Evolutionary conservation across 2,329 filamentous ascomycete species (phyloP), one percentile per base, ranked within the genome.

Genomic region (Fusarium cyanostomum): DNA sequence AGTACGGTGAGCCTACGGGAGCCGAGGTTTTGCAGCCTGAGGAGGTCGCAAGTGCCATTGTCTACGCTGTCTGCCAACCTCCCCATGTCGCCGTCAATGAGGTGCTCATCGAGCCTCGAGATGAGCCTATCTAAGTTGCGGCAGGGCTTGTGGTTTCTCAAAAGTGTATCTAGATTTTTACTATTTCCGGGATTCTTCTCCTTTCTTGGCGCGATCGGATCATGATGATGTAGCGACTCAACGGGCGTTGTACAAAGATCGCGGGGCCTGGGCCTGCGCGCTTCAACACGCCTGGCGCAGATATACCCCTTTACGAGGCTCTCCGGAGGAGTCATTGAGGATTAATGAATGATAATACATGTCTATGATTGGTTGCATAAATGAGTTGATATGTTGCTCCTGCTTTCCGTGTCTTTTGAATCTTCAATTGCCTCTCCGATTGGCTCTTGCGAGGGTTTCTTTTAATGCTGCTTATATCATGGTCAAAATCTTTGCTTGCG

Each of bases 51-150:
- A 82, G 80, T 10, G 84, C 89, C 10, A 92, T 94, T 70, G 81
- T 93, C 5, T 93, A 89, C 75, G 91, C 91, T 1, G 78, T 94
- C 15, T 84, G 84, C 59, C 90, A 93, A 80, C 90, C 91, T 0
- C 81, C 85, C 51, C 88, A 94, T 77, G 90, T 94, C 38, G 86
- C 89, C 35, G 88, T 94, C 2, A 94, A 94, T 66, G 91, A 94
- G 79, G 83, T 94, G 5, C 74, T 94, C 73, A 90, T 94, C 72
- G 90, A 92, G 79, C 90, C 90, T 12, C 80, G 90, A 41, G 90
- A 92, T 67, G 90, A 92, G 78, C 90, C 90, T 10, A 91, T 91
- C 60, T 92, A 67, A 62, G 33, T 39, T 30, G 13, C 28, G 27
- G 9, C 43, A 41, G 31, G 38, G 54, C 30, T 50, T 26, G 49